Conservation (phyloP, 768 basidiomycete genomes). For the Coprinellus micaceus region DNA sequence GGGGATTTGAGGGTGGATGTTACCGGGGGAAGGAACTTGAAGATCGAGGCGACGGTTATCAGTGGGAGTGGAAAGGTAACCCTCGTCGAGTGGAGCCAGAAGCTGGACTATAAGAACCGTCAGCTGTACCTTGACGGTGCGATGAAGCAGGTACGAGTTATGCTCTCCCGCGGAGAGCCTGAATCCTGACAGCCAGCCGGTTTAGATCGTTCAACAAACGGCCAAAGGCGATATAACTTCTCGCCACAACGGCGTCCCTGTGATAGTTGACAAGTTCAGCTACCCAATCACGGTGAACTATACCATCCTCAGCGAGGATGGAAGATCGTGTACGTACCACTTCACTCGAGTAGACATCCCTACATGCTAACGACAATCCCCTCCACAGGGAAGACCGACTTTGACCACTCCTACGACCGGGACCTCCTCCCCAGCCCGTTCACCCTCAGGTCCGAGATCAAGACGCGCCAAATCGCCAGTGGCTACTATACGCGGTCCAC, state of each 20-base stretch:
- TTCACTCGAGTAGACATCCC: neutral
- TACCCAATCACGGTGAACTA: slow-evolving; percentile 47
- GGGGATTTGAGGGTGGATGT: slow-evolving; percentile 63
- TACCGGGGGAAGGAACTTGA: slow-evolving; percentile 50
- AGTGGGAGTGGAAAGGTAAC: slow-evolving; percentile 57
- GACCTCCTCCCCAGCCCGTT: slow-evolving; percentile 55
- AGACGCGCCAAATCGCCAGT: slow-evolving; percentile 59
- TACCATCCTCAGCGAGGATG: slow-evolving; percentile 30
- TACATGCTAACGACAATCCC: neutral
- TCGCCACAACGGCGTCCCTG: slow-evolving; percentile 38
- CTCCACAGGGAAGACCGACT: slow-evolving; percentile 40
- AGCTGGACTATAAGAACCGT: slow-evolving; percentile 54
- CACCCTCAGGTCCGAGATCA: slow-evolving; percentile 53
- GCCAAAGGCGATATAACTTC: slow-evolving; percentile 35
- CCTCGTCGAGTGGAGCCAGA: slow-evolving; percentile 59
- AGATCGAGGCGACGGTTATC: slow-evolving; percentile 58
- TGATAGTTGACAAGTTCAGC: slow-evolving; percentile 39
- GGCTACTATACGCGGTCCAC: slow-evolving; percentile 46
- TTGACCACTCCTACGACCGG: slow-evolving; percentile 72
- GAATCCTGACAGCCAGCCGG: slow-evolving; percentile 4
- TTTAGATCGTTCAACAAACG: slow-evolving; percentile 39
- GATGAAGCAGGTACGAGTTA: slow-evolving; percentile 30
- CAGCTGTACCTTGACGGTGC: slow-evolving; percentile 57
- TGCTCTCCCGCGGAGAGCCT: neutral
- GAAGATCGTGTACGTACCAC: slow-evolving; percentile 33